Conservation (phyloP, 768 basidiomycete species). For the Rhodotorula babjevae region DNA sequence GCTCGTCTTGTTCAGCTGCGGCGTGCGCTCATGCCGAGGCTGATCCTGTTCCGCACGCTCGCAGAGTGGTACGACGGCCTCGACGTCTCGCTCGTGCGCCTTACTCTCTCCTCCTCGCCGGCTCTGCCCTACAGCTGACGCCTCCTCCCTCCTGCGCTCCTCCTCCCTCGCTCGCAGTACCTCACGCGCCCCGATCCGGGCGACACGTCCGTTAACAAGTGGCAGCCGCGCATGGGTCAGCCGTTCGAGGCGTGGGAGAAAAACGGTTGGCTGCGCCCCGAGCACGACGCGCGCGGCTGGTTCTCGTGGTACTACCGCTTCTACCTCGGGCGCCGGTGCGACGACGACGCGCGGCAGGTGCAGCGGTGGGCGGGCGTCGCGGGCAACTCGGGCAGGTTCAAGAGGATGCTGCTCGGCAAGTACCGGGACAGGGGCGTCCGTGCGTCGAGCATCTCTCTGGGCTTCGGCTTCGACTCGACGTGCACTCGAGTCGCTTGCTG, state of each 20-base stretch:
- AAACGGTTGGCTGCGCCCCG: conserved; percentile 22
- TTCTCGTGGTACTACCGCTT: conserved; percentile 35
- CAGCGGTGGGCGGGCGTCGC: conserved; percentile 19
- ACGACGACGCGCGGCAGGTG: conserved; percentile 27
- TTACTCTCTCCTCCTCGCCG: not conserved
- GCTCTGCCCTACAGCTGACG: no score
- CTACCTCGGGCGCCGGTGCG: conserved; percentile 25
- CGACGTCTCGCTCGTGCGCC: conserved; percentile 10
- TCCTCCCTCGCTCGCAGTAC: conserved; percentile 1
- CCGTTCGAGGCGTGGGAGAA: conserved; percentile 29
- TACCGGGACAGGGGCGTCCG: conserved; percentile 6
- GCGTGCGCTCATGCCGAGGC: no score
- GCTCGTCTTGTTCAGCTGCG: no score
- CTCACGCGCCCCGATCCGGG: conserved; percentile 21
- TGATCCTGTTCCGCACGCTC: no score
- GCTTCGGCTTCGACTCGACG: no score
- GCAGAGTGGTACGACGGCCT: conserved; percentile 24
- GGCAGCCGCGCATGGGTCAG: conserved; percentile 26
- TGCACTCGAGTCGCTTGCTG: no score
- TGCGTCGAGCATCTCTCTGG: not conserved
- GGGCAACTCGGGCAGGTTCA: conserved; percentile 19
- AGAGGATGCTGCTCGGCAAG: conserved; percentile 23
- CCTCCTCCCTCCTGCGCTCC: not conserved
- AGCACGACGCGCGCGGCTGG: conserved; percentile 32
- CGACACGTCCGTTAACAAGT: conserved; percentile 19